Conservation (phyloP, 768 basidiomycete genomes). For the Serendipita indica region DNA sequence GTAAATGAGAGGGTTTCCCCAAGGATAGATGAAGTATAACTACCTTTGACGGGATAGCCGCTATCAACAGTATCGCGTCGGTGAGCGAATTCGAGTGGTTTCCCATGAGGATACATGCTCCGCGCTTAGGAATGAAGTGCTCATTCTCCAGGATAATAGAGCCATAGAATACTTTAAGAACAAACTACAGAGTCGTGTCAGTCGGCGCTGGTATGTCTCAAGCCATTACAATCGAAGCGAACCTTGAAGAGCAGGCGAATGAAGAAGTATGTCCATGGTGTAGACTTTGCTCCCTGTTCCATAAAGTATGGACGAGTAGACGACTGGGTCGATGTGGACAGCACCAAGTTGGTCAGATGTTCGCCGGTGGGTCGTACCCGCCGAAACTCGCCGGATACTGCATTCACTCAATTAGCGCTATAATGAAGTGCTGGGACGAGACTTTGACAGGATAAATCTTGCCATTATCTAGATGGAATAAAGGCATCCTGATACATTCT, state of each 20-base stretch:
- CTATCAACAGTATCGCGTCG: slow-evolving; percentile 65
- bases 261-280: slow-evolving; percentile 50
- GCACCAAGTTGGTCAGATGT: slow-evolving; percentile 14
- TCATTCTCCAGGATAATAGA: slow-evolving; percentile 73
- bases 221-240: no score
- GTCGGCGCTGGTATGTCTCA: slow-evolving; percentile 2
- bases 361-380: background rate
- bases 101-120: slow-evolving; percentile 63
- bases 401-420: no score
- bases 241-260: slow-evolving; percentile 30
- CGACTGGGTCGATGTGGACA: no score
- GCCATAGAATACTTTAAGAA: slow-evolving; percentile 83
- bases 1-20: background rate
- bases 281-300: slow-evolving; percentile 27
- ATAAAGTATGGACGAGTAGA: no score
- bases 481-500: no score
- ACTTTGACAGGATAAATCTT: no score
- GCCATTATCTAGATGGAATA: no score
- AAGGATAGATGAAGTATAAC: slow-evolving; percentile 13
- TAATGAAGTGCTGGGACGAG: no score
- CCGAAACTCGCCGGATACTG: no score
- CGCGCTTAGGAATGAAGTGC: slow-evolving; percentile 53
- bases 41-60: slow-evolving; percentile 56
- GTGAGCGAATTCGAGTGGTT: slow-evolving; percentile 82
- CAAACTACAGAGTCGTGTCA: slow-evolving; percentile 30